phyloP scores from a whole-genome alignment of 2,329 filamentous ascomycete genomes.

The Didymella pinodella region DNA sequence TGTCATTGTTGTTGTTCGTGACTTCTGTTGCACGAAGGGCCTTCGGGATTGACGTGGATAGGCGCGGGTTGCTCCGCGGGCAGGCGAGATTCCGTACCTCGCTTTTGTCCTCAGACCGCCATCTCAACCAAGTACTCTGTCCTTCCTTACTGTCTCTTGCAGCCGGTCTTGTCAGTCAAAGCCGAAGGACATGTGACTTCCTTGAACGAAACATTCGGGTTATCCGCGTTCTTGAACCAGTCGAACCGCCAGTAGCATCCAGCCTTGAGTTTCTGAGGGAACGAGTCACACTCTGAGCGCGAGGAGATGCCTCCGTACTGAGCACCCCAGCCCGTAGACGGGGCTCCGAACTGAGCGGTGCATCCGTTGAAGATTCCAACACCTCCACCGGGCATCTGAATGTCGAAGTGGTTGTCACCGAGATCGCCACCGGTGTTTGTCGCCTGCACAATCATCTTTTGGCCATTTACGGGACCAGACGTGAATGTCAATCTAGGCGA shows the following conservation, averaged over 20 bases:
- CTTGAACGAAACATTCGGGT: constrained; percentile 45
- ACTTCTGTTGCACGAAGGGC: not conserved
- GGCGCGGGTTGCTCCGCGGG: constrained; percentile 1
- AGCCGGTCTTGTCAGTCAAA: constrained; percentile 43
- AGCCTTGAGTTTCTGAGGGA: constrained; percentile 47
- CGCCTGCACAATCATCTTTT: constrained; percentile 70
- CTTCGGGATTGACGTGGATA: not conserved
- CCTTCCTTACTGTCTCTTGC: constrained; percentile 27
- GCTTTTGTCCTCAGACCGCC: not conserved
- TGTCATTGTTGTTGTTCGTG: not conserved
- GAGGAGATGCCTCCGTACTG: constrained; percentile 48
- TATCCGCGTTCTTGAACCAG: constrained; percentile 47
- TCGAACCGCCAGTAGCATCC: constrained; percentile 51
- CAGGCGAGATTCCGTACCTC: not conserved
- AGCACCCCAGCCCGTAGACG: constrained; percentile 44
- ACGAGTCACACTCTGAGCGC: constrained; percentile 43
- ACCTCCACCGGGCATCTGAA: constrained; percentile 50
- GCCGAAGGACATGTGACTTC: constrained; percentile 46
- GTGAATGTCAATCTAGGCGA: constrained; percentile 62
- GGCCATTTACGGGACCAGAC: constrained; percentile 62
- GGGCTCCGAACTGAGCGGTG: constrained; percentile 45
- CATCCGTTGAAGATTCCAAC: constrained; percentile 49
- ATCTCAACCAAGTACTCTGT: not conserved
- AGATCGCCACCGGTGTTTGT: constrained; percentile 64
- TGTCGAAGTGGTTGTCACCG: constrained; percentile 48